Conservation (phyloP, 805 yeast genomes). For the Metschnikowia peoriensis region DNA sequence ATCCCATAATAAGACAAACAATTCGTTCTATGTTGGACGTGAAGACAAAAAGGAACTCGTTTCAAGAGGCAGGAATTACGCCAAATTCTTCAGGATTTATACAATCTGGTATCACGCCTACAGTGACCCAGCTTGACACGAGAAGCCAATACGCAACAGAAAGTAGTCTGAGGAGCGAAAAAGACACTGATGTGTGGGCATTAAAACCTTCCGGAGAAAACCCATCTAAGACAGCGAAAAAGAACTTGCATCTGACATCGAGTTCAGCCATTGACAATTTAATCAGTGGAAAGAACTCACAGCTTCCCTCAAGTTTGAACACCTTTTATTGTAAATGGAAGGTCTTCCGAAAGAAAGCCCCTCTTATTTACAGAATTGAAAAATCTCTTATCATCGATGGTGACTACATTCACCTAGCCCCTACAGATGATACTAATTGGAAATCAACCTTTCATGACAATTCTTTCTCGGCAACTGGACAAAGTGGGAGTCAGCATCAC, state of each 20-base stretch:
- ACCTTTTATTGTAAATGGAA: constrained; percentile 79
- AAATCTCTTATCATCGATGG: constrained; percentile 88
- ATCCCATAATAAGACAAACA: constrained; percentile 14
- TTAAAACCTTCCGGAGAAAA: not conserved
- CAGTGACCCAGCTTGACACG: constrained; percentile 20
- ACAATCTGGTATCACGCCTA: constrained; percentile 25
- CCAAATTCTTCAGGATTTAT: constrained; percentile 26
- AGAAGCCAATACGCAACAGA: constrained; percentile 10
- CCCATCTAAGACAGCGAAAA: not conserved
- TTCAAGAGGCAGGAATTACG: constrained; percentile 26
- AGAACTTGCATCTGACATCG: not conserved
- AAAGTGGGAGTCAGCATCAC: constrained; percentile 23
- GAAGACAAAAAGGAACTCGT: constrained; percentile 9
- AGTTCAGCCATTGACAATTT: constrained; percentile 20
- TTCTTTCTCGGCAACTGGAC: constrained; percentile 25
- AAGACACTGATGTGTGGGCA: not conserved
- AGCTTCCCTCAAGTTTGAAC: constrained; percentile 35
- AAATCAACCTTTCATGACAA: constrained; percentile 31
- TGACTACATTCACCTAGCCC: constrained; percentile 86
- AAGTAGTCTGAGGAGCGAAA: not conserved
- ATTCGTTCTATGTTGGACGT: constrained; percentile 16
- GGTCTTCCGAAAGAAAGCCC: constrained; percentile 86
- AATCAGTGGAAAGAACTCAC: constrained; percentile 9
- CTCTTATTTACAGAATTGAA: constrained; percentile 76
- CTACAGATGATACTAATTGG: constrained; percentile 68